These are phyloP conservation scores for Neurospora sp. DNA, from an alignment of 495 filamentous ascomycete species.

Conservation along the genomic window DNA sequence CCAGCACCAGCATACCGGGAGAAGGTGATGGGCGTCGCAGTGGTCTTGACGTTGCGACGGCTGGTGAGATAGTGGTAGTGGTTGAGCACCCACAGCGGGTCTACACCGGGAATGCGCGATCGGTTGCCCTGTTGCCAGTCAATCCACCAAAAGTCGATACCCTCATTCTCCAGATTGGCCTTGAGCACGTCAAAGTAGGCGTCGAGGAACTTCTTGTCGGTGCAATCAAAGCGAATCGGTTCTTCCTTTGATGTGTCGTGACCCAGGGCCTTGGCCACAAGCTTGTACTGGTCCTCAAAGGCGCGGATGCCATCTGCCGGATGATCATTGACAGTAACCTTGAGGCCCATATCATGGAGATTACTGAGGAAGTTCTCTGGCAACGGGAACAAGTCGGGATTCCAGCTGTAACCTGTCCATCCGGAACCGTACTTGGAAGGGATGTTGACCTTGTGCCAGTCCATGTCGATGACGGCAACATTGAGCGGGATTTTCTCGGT, in stretches of 20 bases:
- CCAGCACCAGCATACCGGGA: slow-evolving; percentile 50
- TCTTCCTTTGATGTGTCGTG: slow-evolving; percentile 33
- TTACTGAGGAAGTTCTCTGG: slow-evolving; percentile 33
- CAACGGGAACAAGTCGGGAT: slow-evolving; percentile 43
- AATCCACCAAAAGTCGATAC: slow-evolving; percentile 51
- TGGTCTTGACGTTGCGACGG: slow-evolving; percentile 14
- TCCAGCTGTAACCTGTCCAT: slow-evolving; percentile 57
- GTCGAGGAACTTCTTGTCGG: slow-evolving; percentile 40
- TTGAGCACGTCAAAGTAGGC: slow-evolving; percentile 49
- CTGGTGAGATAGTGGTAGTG: slow-evolving; percentile 50
- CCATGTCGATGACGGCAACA: slow-evolving; percentile 51
- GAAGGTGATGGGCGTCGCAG: slow-evolving; percentile 28
- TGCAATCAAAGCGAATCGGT: slow-evolving; percentile 46
- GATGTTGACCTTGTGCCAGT: slow-evolving; percentile 45
- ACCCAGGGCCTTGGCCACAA: slow-evolving; percentile 36
- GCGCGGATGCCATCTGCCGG: slow-evolving; percentile 43
- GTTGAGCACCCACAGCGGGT: slow-evolving; percentile 54
- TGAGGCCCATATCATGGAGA: slow-evolving; percentile 35
- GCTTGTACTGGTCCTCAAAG: slow-evolving; percentile 42
- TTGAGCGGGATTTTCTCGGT: slow-evolving; percentile 39
- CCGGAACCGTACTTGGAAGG: slow-evolving; percentile 27
- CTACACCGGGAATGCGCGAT: slow-evolving; percentile 43
- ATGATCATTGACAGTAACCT: slow-evolving; percentile 46
- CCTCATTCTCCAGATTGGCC: slow-evolving; percentile 36
- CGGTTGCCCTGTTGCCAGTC: slow-evolving; percentile 52